Conservation (phyloP, 73 alveolate species). For the Paramecium sexaurelia region DNA sequence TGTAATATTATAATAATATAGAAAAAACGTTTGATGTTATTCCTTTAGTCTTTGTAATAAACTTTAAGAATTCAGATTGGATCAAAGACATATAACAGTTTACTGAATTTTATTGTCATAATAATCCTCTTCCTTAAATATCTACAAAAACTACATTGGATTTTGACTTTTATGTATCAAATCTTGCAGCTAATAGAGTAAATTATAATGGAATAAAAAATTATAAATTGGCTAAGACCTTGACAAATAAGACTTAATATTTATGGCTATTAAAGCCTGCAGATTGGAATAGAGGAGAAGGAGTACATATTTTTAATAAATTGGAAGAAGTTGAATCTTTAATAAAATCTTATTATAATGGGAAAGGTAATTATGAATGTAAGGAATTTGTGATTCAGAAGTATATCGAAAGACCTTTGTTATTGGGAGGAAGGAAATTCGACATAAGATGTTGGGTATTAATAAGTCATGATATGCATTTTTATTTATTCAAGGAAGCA, state of each 20-base stretch:
- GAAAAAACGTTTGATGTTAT: constrained; percentile 84
- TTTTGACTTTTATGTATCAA: constrained; percentile 20
- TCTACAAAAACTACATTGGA: background rate
- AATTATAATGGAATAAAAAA: constrained; percentile 15
- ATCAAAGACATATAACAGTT: constrained; percentile 61
- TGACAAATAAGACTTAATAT: constrained; percentile 4
- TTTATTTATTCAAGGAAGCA: constrained; percentile 83
- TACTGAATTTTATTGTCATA: constrained; percentile 36
- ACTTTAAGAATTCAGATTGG: constrained; percentile 74
- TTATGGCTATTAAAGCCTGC: constrained; percentile 82
- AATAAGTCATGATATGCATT: constrained; percentile 77
- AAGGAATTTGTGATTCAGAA: constrained; percentile 85
- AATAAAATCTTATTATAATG: constrained; percentile 19
- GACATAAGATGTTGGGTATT: constrained; percentile 96
- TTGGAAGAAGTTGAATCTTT: constrained; percentile 55
- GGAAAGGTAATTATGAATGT: constrained; percentile 54
- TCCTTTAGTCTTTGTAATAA: constrained; percentile 84
- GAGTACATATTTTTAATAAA: constrained; percentile 73
- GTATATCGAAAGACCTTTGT: constrained; percentile 93
- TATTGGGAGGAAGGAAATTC: constrained; percentile 89
- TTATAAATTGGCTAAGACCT: constrained; percentile 46
- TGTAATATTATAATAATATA: constrained; percentile 74
- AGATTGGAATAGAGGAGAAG: constrained; percentile 79
- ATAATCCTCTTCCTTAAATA: constrained; percentile 38
- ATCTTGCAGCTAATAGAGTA: background rate